phyloP scores from a whole-genome alignment of 352 stramenopile genomes.

The Proteromonas lacertae region DNA sequence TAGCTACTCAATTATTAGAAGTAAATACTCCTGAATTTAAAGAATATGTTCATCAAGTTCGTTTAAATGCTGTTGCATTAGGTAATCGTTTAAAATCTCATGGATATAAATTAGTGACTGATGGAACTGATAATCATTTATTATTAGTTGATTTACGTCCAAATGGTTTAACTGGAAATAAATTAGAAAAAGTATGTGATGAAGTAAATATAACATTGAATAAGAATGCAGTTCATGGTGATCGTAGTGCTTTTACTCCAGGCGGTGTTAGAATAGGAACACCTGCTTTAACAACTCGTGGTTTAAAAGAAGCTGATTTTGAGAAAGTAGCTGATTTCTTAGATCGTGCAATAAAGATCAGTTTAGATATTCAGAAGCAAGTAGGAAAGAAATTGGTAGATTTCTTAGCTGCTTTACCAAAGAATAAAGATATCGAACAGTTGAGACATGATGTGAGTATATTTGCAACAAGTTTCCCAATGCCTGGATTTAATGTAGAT shows the following conservation, averaged over 20 bases:
- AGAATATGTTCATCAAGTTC: slow-evolving; percentile 52
- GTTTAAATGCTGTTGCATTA: slow-evolving; percentile 66
- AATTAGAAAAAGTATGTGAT: slow-evolving; percentile 88
- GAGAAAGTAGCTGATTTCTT: no score
- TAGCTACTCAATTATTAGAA: slow-evolving; percentile 87
- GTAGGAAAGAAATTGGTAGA: no score
- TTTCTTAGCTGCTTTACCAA: no score
- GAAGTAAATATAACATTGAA: slow-evolving; percentile 79
- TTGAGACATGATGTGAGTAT: no score
- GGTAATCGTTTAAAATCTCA: slow-evolving; percentile 41
- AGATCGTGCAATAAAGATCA: no score
- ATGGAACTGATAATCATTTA: slow-evolving; percentile 94
- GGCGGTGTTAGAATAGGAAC: slow-evolving; percentile 80
- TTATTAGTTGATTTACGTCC: slow-evolving; percentile 85
- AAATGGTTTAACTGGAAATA: slow-evolving; percentile 59
- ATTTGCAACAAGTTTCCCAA: no score
- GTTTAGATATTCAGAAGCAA: no score
- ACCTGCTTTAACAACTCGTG: slow-evolving; percentile 75
- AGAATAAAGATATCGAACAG: no score
- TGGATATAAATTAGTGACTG: slow-evolving; percentile 78
- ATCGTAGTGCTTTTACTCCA: slow-evolving; percentile 68
- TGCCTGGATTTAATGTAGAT: no score
- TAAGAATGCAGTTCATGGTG: slow-evolving; percentile 93
- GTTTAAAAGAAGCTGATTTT: slow-evolving; percentile 33
- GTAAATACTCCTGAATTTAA: slow-evolving; percentile 47